Evolutionary conservation across 139 green algal species (phyloP).

Genomic region (Chlorella sp.): DNA sequence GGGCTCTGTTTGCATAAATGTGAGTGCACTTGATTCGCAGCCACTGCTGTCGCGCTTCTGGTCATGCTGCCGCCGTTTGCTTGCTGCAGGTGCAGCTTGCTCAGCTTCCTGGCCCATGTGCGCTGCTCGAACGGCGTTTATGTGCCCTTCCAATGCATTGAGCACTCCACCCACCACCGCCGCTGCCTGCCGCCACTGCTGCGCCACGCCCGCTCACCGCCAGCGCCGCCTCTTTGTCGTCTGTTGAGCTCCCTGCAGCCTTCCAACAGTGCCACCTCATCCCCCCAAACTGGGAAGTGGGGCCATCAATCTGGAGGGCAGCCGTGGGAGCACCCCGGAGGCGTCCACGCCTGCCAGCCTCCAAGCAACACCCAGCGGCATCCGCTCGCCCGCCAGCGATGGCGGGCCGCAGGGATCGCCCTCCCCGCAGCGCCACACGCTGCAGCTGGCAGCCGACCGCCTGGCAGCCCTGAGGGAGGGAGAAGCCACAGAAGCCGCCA

Average conservation of each 20-base stretch:
- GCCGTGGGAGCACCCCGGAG: constrained; percentile 1
- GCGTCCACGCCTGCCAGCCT: constrained; percentile 26
- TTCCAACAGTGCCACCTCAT: not conserved
- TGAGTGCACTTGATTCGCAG: not conserved
- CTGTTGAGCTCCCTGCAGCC: not conserved
- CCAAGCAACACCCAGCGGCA: constrained; percentile 9
- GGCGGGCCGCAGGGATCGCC: not conserved
- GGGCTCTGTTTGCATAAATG: not conserved
- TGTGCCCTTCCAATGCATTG: too few relatives aligned
- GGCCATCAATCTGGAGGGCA: constrained; percentile 8
- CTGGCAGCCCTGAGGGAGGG: not conserved
- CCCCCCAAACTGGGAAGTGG: too few relatives aligned
- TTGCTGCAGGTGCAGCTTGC: too few relatives aligned
- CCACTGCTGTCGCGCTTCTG: too few relatives aligned
- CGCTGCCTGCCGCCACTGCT: not conserved
- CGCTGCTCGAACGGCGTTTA: too few relatives aligned
- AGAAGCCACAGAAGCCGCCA: not conserved
- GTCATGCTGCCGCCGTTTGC: too few relatives aligned
- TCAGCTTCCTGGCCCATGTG: too few relatives aligned
- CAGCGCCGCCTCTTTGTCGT: not conserved
- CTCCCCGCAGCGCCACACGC: constrained; percentile 17
- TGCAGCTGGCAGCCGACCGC: constrained; percentile 27
- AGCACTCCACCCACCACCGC: not conserved
- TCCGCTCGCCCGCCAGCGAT: constrained; percentile 26
- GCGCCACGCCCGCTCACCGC: too few relatives aligned